A percentile compares a stretch with the other conserved stretches of the same genome.
These are phyloP conservation scores for Citrus australasica DNA, from an alignment of 345 rosid species.

Conservation along the genomic window DNA sequence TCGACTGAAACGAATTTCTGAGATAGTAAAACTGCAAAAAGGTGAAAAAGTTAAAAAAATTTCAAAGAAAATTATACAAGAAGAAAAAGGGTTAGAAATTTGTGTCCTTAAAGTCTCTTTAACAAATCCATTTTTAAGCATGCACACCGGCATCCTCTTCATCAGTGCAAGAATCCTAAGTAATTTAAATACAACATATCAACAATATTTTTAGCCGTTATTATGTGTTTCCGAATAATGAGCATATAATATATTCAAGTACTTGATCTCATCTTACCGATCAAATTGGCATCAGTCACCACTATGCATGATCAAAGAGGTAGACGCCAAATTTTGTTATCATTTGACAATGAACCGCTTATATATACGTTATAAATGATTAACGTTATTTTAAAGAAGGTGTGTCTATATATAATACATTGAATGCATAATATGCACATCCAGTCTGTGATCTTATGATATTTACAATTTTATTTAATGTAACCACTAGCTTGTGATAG, in stretches of 20 bases:
- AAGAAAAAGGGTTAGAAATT: conserved; percentile 42
- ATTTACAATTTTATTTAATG: not conserved
- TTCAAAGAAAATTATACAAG: conserved; percentile 20
- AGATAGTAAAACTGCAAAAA: conserved; percentile 29
- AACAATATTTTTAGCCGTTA: conserved; percentile 17
- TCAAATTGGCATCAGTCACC: not conserved
- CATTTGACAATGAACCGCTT: not conserved
- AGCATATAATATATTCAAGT: not conserved
- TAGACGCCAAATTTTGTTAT: not conserved
- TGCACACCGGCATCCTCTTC: conserved; percentile 14
- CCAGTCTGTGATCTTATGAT: too few relatives aligned
- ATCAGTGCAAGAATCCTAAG: conserved; percentile 40
- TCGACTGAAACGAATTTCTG: not conserved
- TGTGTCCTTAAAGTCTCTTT: conserved; percentile 48
- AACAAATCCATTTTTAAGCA: conserved; percentile 17
- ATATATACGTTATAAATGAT: too few relatives aligned
- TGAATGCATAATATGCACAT: too few relatives aligned
- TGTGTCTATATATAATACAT: too few relatives aligned
- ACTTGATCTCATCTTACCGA: not conserved
- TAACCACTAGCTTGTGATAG: not conserved
- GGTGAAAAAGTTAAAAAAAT: conserved; percentile 9
- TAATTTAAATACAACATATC: not conserved
- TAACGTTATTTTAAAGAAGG: too few relatives aligned
- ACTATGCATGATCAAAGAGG: not conserved
- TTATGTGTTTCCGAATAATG: not conserved